Conservation (phyloP, 1,139 yeast species). For the Kurtzmaniella quercitrusa region DNA sequence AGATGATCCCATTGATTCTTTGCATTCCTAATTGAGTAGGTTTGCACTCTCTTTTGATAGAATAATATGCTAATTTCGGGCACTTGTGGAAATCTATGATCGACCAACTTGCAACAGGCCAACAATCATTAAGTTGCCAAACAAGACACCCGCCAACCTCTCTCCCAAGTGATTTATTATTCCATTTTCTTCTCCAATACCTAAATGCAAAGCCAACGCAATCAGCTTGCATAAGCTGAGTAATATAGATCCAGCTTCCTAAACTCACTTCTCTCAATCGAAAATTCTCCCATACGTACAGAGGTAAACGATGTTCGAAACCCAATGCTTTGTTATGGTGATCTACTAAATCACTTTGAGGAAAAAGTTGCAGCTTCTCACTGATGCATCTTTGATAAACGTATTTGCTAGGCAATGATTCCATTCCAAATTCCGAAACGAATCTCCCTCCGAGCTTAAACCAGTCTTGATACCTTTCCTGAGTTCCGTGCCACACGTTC, state of each 20-base stretch:
- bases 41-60: slow-evolving; percentile 41
- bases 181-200: slow-evolving; percentile 46
- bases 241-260: slow-evolving; percentile 41
- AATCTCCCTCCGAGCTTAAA: slow-evolving; percentile 36
- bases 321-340: slow-evolving; percentile 44
- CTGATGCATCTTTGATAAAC: slow-evolving; percentile 30
- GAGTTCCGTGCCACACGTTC: slow-evolving; percentile 49
- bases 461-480: slow-evolving; percentile 43
- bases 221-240: slow-evolving; percentile 49
- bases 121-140: slow-evolving; percentile 52
- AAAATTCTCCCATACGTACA: slow-evolving; percentile 42
- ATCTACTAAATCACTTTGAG: slow-evolving; percentile 35
- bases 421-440: slow-evolving; percentile 47
- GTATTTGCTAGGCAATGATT: slow-evolving; percentile 29
- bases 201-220: slow-evolving; percentile 45
- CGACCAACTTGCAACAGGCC: slow-evolving; percentile 50
- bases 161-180: slow-evolving; percentile 14
- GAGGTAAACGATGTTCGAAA: slow-evolving; percentile 39
- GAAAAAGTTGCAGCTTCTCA: slow-evolving; percentile 25
- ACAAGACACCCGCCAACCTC: slow-evolving; percentile 41
- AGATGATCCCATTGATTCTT: slow-evolving; percentile 26
- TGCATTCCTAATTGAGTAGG: slow-evolving; percentile 32
- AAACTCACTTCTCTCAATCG: slow-evolving; percentile 27
- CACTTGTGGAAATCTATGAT: slow-evolving; percentile 34
- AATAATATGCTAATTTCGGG: slow-evolving; percentile 44